Percentiles rank a stretch among this genome's conserved stretches.
Evolutionary conservation across 768 basidiomycete species (phyloP).

Genomic region (Boletus pseudopeckii): DNA sequence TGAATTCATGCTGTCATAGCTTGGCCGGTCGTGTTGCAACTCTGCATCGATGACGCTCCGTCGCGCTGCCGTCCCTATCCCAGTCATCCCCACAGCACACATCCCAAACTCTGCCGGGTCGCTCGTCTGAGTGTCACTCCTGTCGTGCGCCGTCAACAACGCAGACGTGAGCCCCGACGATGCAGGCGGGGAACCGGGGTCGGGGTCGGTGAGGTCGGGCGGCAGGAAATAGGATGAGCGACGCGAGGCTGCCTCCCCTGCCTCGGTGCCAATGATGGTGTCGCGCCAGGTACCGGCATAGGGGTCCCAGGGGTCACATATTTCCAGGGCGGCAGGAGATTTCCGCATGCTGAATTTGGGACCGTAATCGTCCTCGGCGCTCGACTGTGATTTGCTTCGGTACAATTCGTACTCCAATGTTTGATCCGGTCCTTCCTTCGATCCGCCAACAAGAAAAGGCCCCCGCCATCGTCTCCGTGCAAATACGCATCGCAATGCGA

Average conservation of each 20-base stretch:
- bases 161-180: constrained; percentile 28
- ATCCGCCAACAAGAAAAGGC: constrained; percentile 9
- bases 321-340: constrained; percentile 2
- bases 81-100: constrained; percentile 38
- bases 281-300: constrained; percentile 25
- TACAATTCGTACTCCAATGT: constrained; percentile 29
- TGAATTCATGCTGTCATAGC: constrained; percentile 14
- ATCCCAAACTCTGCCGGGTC: constrained; percentile 24
- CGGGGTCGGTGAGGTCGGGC: background rate
- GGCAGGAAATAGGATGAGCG: constrained; percentile 12
- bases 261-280: constrained; percentile 29
- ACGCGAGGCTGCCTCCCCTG: constrained; percentile 9
- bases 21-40: constrained; percentile 9
- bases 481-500: constrained; percentile 51
- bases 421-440: constrained; percentile 12
- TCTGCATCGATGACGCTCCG: constrained; percentile 27
- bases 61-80: constrained; percentile 42
- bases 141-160: constrained; percentile 34
- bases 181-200: constrained; percentile 22
- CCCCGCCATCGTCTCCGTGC: constrained; percentile 36
- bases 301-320: constrained; percentile 25
- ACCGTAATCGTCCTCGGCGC: constrained; percentile 12
- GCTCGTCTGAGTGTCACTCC: constrained; percentile 9
- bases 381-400: constrained; percentile 26
- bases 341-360: constrained; percentile 13